Evolutionary conservation across 768 basidiomycete genomes (phyloP).

Genomic region (Podaxis sp.): DNA sequence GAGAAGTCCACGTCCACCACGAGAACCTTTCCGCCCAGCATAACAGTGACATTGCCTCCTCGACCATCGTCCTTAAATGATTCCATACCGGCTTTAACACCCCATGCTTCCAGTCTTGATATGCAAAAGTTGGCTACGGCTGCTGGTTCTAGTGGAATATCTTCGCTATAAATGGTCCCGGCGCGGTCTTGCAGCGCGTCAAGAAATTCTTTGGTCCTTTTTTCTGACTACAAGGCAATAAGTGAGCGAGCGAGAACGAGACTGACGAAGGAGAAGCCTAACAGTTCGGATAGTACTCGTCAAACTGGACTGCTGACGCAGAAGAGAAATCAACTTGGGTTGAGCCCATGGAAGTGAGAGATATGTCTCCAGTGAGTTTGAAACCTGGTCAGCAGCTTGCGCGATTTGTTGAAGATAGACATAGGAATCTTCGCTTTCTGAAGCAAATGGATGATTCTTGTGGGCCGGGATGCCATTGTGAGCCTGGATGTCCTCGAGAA

Average conservation of each 20-base stretch:
- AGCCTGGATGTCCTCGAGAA: conserved; percentile 9
- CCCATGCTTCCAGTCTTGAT: conserved; percentile 59
- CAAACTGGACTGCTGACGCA: conserved; percentile 61
- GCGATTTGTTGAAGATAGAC: conserved; percentile 40
- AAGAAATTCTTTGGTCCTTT: conserved; percentile 48
- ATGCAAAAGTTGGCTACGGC: conserved; percentile 56
- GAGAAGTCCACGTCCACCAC: conserved; percentile 74
- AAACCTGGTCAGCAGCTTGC: conserved; percentile 47
- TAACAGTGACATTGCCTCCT: conserved; percentile 50
- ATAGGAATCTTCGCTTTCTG: conserved; percentile 38
- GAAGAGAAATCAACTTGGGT: conserved; percentile 64
- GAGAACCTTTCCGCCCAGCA: conserved; percentile 77
- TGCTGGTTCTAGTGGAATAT: conserved; percentile 50
- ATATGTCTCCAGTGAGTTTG: conserved; percentile 52
- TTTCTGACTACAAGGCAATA: conserved; percentile 44
- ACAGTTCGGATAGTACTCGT: conserved; percentile 53
- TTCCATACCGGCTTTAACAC: conserved; percentile 67
- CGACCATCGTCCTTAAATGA: conserved; percentile 62
- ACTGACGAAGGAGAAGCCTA: conserved; percentile 24
- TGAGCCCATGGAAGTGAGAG: conserved; percentile 51
- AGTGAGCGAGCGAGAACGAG: conserved; percentile 16
- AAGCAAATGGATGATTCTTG: conserved; percentile 45
- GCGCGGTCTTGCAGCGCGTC: conserved; percentile 44
- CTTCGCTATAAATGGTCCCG: conserved; percentile 57
- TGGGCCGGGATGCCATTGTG: conserved; percentile 22